Conservation (phyloP, 306 rosid species). For the Alnus rubra region DNA sequence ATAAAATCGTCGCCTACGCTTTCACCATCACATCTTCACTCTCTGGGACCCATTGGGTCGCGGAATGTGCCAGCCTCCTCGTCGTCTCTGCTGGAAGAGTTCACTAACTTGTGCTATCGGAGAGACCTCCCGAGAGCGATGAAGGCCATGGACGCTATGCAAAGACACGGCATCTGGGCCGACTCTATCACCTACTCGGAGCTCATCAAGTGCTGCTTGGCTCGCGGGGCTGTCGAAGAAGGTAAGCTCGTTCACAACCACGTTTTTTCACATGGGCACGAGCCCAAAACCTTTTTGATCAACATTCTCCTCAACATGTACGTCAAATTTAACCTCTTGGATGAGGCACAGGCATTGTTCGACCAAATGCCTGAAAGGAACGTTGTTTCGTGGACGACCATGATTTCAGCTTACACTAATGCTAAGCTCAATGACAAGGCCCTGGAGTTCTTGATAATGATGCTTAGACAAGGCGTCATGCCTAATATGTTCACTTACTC, state of each 20-base stretch:
- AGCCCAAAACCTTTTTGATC: slow-evolving; percentile 54
- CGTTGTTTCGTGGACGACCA: slow-evolving; percentile 82
- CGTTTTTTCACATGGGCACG: slow-evolving; percentile 62
- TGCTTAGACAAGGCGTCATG: slow-evolving; percentile 74
- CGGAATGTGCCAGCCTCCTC: slow-evolving; percentile 29
- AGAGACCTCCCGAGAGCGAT: slow-evolving; percentile 75
- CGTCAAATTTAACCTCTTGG: slow-evolving; percentile 60
- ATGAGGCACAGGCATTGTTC: slow-evolving; percentile 66
- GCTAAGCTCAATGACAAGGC: slow-evolving; percentile 56
- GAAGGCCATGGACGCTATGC: slow-evolving; percentile 68
- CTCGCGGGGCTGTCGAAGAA: slow-evolving; percentile 53
- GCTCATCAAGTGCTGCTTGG: slow-evolving; percentile 83
- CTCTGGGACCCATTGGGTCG: slow-evolving; percentile 27
- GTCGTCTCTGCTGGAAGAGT: slow-evolving; percentile 42
- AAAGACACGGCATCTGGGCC: slow-evolving; percentile 49
- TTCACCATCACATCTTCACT: slow-evolving; percentile 21
- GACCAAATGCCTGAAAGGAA: slow-evolving; percentile 80
- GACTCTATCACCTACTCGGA: slow-evolving; percentile 67
- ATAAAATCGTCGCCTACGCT: slow-evolving; percentile 27
- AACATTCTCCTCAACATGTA: slow-evolving; percentile 69
- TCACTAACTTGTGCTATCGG: slow-evolving; percentile 51
- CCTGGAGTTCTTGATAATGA: slow-evolving; percentile 50
- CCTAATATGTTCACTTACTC: slow-evolving; percentile 89
- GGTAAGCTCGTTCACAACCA: slow-evolving; percentile 70
- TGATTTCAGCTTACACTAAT: slow-evolving; percentile 66